A percentile compares a stretch with the other conserved stretches of the same genome.
phyloP scores from a whole-genome alignment of 257 asterid species.

The Penstemon newberryi region DNA sequence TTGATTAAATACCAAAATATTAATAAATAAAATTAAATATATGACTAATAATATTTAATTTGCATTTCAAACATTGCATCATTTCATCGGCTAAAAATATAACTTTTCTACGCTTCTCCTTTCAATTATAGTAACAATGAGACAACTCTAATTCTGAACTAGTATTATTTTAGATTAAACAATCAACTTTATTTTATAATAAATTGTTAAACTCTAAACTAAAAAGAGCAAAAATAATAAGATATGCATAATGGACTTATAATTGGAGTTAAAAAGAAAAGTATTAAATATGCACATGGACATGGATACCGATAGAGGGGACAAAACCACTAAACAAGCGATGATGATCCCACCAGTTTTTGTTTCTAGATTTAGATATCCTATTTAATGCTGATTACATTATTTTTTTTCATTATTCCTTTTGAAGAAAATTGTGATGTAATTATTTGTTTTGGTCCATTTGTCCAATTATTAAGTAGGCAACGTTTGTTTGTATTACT shows the following conservation, averaged over 20 bases:
- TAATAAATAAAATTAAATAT: no score
- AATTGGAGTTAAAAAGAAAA: slow-evolving; percentile 30
- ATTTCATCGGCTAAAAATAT: no score
- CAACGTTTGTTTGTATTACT: background rate
- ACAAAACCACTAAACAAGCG: slow-evolving; percentile 43
- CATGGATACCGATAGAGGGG: slow-evolving; percentile 47
- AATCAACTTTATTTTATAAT: no score
- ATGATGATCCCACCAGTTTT: slow-evolving; percentile 37
- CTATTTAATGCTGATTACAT: background rate
- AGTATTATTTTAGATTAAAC: no score
- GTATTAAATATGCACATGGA: slow-evolving; percentile 56
- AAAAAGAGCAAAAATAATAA: no score
- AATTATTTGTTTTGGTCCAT: background rate
- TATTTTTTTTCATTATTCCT: background rate
- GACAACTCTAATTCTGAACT: no score
- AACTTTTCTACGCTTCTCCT: no score
- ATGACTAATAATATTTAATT: no score
- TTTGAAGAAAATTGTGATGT: background rate
- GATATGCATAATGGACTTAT: background rate
- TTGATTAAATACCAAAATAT: no score
- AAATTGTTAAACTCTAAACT: no score
- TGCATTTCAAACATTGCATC: no score
- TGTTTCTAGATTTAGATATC: slow-evolving; percentile 23
- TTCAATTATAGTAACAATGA: no score
- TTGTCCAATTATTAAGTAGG: slow-evolving; percentile 1